phyloP scores from a whole-genome alignment of 805 yeast genomes.

The Debaryomyces castellii region DNA sequence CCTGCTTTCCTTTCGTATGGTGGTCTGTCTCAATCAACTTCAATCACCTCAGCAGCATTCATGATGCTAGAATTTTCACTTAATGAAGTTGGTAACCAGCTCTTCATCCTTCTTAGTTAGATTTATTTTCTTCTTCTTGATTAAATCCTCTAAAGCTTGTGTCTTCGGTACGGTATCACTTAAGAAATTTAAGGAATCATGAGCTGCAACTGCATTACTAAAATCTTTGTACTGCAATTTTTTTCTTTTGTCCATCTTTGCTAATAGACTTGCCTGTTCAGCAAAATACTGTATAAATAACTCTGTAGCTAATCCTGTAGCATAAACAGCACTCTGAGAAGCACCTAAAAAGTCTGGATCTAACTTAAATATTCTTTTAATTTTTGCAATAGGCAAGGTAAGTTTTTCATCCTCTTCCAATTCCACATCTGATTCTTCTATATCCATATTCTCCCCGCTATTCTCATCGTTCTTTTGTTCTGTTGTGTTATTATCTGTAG shows the following conservation, averaged over 20 bases:
- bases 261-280: conserved; percentile 65
- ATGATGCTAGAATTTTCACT: not conserved
- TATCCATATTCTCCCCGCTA: conserved; percentile 5
- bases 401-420: conserved; percentile 25
- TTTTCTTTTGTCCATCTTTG: conserved; percentile 66
- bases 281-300: conserved; percentile 67
- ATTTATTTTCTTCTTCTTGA: conserved; percentile 40
- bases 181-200: conserved; percentile 62
- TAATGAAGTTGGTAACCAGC: not conserved
- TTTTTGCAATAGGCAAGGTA: conserved; percentile 62
- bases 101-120: conserved; percentile 13
- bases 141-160: conserved; percentile 47
- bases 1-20: too few relatives aligned
- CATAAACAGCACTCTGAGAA: conserved; percentile 69
- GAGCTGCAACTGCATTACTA: conserved; percentile 57
- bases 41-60: not conserved
- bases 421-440: conserved; percentile 20
- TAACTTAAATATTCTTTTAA: conserved; percentile 69
- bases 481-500: not conserved
- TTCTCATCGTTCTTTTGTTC: not conserved
- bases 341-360: conserved; percentile 73
- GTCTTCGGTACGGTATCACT: conserved; percentile 68
- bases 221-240: conserved; percentile 71
- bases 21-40: not conserved
- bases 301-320: conserved; percentile 78